phyloP scores from a whole-genome alignment of 2,329 filamentous ascomycete species.

The Epichloe uncinata region DNA sequence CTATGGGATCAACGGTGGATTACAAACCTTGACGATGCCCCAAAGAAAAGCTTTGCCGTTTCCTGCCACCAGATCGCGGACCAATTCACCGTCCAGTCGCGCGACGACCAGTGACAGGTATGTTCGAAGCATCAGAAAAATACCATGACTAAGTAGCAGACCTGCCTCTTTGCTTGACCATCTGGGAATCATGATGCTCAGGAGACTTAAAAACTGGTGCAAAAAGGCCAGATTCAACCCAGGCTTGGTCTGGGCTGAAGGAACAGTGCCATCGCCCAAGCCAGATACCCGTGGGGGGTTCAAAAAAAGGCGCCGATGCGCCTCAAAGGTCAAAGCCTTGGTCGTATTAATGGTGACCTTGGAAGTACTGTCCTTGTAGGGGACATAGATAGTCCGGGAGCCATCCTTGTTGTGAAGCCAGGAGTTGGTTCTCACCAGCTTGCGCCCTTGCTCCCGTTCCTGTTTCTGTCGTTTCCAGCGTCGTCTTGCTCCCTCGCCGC shows the following conservation, averaged over 20 bases:
- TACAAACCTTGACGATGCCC: conserved; percentile 64
- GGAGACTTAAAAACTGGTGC: conserved; percentile 88
- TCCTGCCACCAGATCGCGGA: conserved; percentile 88
- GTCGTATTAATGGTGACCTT: conserved; percentile 87
- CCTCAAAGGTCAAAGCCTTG: conserved; percentile 89
- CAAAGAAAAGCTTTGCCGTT: conserved; percentile 79
- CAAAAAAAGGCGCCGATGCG: conserved; percentile 82
- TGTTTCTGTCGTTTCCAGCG: conserved; percentile 62
- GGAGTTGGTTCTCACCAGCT: conserved; percentile 79
- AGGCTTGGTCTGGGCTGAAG: conserved; percentile 81
- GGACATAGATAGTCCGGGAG: conserved; percentile 86
- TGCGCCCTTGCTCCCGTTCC: conserved; percentile 71
- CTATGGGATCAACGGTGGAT: background rate
- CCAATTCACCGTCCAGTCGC: conserved; percentile 86
- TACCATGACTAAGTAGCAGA: conserved; percentile 71
- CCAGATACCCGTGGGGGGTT: conserved; percentile 79
- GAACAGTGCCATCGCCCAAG: conserved; percentile 60
- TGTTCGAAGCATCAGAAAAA: conserved; percentile 82
- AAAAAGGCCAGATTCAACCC: conserved; percentile 96
- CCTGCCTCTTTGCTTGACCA: conserved; percentile 95
- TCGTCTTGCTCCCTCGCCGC: conserved; percentile 64
- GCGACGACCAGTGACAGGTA: conserved; percentile 92
- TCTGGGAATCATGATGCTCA: conserved; percentile 95
- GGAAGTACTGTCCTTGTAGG: conserved; percentile 74
- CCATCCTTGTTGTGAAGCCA: conserved; percentile 91